Conservation (phyloP, 1,284 basidiomycete genomes). For the Sanguinoderma infundibulare region DNA sequence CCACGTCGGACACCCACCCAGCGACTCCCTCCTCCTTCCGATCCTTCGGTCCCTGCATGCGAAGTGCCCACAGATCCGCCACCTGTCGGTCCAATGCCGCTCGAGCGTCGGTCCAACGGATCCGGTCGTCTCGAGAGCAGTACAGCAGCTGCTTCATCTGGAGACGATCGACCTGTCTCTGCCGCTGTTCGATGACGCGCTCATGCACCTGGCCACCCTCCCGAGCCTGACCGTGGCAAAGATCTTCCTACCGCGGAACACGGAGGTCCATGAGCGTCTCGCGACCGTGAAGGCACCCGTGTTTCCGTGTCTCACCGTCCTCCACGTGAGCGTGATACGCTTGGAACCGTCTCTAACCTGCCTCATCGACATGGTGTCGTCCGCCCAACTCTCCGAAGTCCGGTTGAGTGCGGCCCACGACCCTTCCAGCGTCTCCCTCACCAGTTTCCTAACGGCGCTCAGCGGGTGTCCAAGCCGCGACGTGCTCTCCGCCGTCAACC, state of each 20-base stretch:
- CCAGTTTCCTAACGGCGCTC: constrained; percentile 12
- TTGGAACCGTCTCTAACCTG: constrained; percentile 12
- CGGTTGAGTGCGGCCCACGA: constrained; percentile 19
- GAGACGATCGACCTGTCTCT: constrained; percentile 21
- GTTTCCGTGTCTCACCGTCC: constrained; percentile 17
- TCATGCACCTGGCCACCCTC: constrained; percentile 19
- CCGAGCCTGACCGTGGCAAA: constrained; percentile 19
- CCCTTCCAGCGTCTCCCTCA: constrained; percentile 8
- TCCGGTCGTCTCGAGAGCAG: constrained; percentile 15
- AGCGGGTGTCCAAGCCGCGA: constrained; percentile 13
- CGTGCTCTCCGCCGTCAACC: constrained; percentile 6
- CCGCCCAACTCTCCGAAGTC: constrained; percentile 21
- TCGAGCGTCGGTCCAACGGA: constrained; percentile 19
- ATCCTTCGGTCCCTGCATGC: constrained; percentile 19
- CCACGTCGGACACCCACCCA: constrained; percentile 23
- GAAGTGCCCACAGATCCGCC: constrained; percentile 16
- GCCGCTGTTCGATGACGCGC: constrained; percentile 20
- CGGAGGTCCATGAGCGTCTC: constrained; percentile 17
- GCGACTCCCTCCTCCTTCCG: constrained; percentile 22
- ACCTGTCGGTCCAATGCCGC: constrained; percentile 24
- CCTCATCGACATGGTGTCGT: constrained; percentile 15
- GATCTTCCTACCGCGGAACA: constrained; percentile 15
- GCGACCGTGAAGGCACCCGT: constrained; percentile 1
- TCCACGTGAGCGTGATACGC: constrained; percentile 18
- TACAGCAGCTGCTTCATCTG: constrained; percentile 15